Base-by-base conservation (phyloP, 257 asterid species). In the Haberlea rhodopensis region DNA sequence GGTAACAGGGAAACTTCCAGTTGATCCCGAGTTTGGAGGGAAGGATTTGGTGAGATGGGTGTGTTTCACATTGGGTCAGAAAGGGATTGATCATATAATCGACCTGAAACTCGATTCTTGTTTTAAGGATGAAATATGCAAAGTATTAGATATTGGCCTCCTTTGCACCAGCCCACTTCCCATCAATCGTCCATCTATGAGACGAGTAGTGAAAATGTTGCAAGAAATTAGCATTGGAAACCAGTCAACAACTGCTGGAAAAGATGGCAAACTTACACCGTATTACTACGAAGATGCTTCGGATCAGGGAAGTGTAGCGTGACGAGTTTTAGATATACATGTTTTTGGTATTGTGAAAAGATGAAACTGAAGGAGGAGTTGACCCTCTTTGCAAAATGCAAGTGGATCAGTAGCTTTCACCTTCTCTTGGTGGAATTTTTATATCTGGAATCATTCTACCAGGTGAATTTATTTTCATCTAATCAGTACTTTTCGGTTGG, bases 121-220 rank as follows among this genome's bases (percentile, higher is more conserved):
- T 60, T 92, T 92, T 69, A 89, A 89, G 73, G 91, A 89, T 11
- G 97, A 89, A 62, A 85, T 87, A 57, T 77, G 94, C 85, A 80
- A 84, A 58, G 87, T 88, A 66, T 75, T 92, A 3, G 84, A 89
- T 46, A 74, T 92, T 1, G 97, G 97, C 24, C 97, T 92, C 52
- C 91, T 89, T 68, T 92, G 97, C 87, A 89, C 99, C 10, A 87
- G 91, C 72, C 96, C 99, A 0, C 87, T 89, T 3, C 97, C 99
- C 6, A 85, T 87, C 5, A 92, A 92, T 54, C 95, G 99, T 2
- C 99, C 99, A 7, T 89, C 99, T 0, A 89, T 92, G 99, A 77
- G 97, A 65, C 84, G 97, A 22, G 87, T 89, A 6, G 99, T 92
- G 7, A 89, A 89, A 72, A 81, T 92, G 96, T 32, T 92, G 78